Evolutionary conservation across 202 grass and related monocot species (phyloP).

Genomic region (Thinopyrum obtusiflorum): DNA sequence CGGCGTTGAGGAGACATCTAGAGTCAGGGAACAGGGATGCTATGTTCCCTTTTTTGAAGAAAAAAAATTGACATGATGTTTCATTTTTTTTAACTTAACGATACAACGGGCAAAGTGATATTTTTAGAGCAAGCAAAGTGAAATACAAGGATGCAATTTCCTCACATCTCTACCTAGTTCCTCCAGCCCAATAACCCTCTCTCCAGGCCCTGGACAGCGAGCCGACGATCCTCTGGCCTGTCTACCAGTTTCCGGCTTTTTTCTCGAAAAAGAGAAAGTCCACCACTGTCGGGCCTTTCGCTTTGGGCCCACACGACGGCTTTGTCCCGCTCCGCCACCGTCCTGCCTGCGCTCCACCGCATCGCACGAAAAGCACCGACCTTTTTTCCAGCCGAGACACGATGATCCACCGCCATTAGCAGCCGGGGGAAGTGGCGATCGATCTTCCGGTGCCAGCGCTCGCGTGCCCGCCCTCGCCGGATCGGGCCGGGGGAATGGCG

Average conservation of each 20-base stretch:
- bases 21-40: too few species aligned
- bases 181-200: not conserved
- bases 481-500: constrained; percentile 9
- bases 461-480: not conserved
- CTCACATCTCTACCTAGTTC: not conserved
- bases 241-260: not conserved
- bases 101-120: too few species aligned
- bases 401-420: constrained; percentile 22
- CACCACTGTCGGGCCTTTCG: not conserved
- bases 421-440: not conserved
- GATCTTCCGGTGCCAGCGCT: not conserved
- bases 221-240: not conserved
- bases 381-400: not conserved
- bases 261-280: too few species aligned
- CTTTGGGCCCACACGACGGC: constrained; percentile 8
- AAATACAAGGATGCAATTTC: too few species aligned
- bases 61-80: too few species aligned
- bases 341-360: not conserved
- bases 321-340: not conserved
- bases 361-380: constrained; percentile 6
- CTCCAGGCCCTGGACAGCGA: not conserved
- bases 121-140: too few species aligned
- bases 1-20: too few species aligned
- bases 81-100: too few species aligned
- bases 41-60: too few species aligned